Conservation (phyloP, 371 early-diverging fungal genomes). For the Funneliformis caledonium region DNA sequence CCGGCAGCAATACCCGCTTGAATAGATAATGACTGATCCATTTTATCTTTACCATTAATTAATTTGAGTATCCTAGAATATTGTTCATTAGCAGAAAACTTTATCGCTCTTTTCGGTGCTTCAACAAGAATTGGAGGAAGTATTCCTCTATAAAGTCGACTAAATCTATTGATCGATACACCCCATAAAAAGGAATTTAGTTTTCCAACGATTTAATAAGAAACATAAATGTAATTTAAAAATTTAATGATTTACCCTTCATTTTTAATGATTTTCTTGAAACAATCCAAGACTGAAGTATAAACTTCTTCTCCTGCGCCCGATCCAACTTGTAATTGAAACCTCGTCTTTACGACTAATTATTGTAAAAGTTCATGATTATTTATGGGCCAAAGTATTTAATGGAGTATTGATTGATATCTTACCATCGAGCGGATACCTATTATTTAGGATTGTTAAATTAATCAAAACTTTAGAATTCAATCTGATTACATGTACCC, state of each 20-base stretch:
- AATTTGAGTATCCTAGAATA: conserved; percentile 74
- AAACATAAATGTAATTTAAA: not conserved
- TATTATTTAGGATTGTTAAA: not conserved
- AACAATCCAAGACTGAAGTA: conserved; percentile 76
- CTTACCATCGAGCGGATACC: conserved; percentile 93
- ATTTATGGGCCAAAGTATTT: not conserved
- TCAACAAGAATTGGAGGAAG: conserved; percentile 96
- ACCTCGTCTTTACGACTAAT: conserved; percentile 93
- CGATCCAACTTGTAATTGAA: conserved; percentile 88
- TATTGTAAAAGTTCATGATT: not conserved
- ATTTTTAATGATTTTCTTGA: conserved; percentile 84
- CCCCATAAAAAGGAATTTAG: not conserved
- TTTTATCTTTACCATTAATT: conserved; percentile 70
- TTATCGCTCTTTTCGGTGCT: conserved; percentile 97
- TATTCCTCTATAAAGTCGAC: conserved; percentile 92
- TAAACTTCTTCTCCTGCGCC: conserved; percentile 65
- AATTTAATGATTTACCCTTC: conserved; percentile 75
- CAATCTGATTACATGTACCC: not conserved
- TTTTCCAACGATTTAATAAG: not conserved
- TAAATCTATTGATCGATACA: conserved; percentile 52
- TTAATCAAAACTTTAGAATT: not conserved
- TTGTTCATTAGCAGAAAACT: conserved; percentile 95
- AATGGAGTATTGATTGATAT: not conserved
- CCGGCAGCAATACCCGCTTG: conserved; percentile 94
- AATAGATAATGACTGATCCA: conserved; percentile 79